These are phyloP conservation scores for Trametes sp. DNA, from an alignment of 1,284 basidiomycete genomes.

Conservation along the genomic window DNA sequence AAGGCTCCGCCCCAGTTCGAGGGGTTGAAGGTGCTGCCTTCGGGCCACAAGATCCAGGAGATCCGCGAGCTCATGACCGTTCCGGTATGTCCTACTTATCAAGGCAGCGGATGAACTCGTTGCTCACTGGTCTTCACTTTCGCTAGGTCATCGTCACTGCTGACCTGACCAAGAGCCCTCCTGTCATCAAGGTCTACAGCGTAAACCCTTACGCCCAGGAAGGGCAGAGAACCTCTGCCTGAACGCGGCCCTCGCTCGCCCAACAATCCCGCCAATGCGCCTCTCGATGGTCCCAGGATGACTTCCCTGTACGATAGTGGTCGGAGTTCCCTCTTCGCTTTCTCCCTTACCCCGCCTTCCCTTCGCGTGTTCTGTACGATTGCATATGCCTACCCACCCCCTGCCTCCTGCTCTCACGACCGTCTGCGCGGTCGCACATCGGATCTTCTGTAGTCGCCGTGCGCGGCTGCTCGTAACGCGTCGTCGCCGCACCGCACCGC, in stretches of 20 bases:
- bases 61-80: constrained; percentile 90
- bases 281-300: constrained; percentile 20
- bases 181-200: constrained; percentile 92
- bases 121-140: background rate
- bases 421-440: constrained; percentile 10
- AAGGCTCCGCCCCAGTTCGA: constrained; percentile 81
- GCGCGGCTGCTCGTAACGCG: background rate
- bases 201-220: constrained; percentile 81
- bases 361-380: constrained; percentile 13
- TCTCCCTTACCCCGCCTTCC: background rate
- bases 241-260: constrained; percentile 1
- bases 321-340: constrained; percentile 17
- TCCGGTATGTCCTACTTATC: constrained; percentile 65
- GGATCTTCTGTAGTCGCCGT: background rate
- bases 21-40: constrained; percentile 71
- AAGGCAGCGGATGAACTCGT: background rate
- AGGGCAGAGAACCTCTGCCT: constrained; percentile 46
- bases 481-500: background rate
- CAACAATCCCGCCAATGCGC: constrained; percentile 6
- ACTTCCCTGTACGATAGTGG: constrained; percentile 32
- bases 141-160: constrained; percentile 89
- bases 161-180: constrained; percentile 92
- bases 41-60: constrained; percentile 92
- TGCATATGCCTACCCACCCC: constrained; percentile 12
- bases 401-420: constrained; percentile 12